Evolutionary conservation across 306 rosid species (phyloP), one percentile per base, ranked within the genome.

Genomic region (Astragalus membranaceus): DNA sequence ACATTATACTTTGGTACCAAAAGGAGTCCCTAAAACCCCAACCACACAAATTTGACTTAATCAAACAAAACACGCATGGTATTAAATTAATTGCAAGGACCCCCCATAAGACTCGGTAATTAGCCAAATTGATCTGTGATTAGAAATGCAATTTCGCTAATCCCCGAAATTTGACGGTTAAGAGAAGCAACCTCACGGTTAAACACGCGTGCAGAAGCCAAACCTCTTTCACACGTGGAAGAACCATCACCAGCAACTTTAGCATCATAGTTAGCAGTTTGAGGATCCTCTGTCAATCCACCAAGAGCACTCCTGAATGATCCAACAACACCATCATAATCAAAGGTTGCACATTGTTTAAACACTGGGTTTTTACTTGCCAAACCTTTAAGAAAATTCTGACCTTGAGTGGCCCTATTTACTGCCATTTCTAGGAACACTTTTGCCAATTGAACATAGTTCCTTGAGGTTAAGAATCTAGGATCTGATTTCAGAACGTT

Each of bases 231-330:
- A 13, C 89, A 81, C 0, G 0, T 0, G 0, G 1, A 3, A 1
- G 82, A 26, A 4, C 41, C 43, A n/a, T 70, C 83, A 5, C 48
- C 52, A 0, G 83, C 82, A 30, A 51, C 29, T 2, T 30, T 67
- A 0, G 70, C 69, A n/a, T 80, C 84, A 12, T 80, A 83, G 8
- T 64, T 83, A 1, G 87, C 80, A 5, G 64, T 56, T 5, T 10
- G 0, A 7, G 66, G 12, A 52, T 81, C 84, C 0, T 64, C 75
- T 0, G 7, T 10, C 1, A 86, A 4, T 58, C 73, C 88, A 0
- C 0, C 1, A 1, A 49, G 12, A 0, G 81, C 47, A 20, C 77
- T 49, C 3, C 2, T 52, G 69, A 85, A 80, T 0, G 78, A 61
- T 2, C 0, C 33, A 57, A 67, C 72, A 10, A 53, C 64, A 0